Percentiles rank a stretch among this genome's conserved stretches.
These are phyloP conservation scores for Kwoniella dejecticola DNA, from an alignment of 768 basidiomycete genomes.

Conservation along the genomic window DNA sequence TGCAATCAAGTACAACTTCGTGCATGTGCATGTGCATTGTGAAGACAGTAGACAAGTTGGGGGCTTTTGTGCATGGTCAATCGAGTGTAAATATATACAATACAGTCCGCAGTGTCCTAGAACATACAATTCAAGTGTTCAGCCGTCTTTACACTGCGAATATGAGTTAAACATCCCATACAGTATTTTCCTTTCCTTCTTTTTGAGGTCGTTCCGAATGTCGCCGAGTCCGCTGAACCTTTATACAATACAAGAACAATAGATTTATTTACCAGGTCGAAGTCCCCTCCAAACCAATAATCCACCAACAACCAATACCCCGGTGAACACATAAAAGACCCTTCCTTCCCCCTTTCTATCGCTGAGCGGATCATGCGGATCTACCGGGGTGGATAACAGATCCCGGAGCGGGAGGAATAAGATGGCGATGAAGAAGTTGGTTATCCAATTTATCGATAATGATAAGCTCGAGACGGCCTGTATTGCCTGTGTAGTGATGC, in stretches of 20 bases:
- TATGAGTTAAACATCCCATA: too few relatives aligned
- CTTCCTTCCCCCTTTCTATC: constrained; percentile 69
- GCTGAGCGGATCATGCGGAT: constrained; percentile 51
- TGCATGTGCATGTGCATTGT: too few relatives aligned
- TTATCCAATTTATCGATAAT: constrained; percentile 75
- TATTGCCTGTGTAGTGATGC: constrained; percentile 63
- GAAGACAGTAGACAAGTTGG: too few relatives aligned
- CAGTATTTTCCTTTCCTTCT: too few relatives aligned
- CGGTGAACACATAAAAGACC: constrained; percentile 83
- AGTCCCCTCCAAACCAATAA: constrained; percentile 43
- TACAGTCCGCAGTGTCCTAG: too few relatives aligned
- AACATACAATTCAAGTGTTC: too few relatives aligned
- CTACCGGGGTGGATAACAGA: constrained; percentile 57
- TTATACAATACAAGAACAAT: neutral
- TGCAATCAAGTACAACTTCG: too few relatives aligned
- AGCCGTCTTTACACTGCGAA: too few relatives aligned
- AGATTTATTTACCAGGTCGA: constrained; percentile 1
- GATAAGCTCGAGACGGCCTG: constrained; percentile 75
- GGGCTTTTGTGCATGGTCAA: too few relatives aligned
- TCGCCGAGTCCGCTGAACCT: too few relatives aligned
- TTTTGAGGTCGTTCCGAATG: too few relatives aligned
- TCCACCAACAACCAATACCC: constrained; percentile 57
- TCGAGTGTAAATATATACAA: too few relatives aligned
- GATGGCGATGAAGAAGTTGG: constrained; percentile 82
- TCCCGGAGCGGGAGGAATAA: constrained; percentile 82